Evolutionary conservation across 345 rosid species (phyloP).

Genomic region (Mallotus nudiflorus): DNA sequence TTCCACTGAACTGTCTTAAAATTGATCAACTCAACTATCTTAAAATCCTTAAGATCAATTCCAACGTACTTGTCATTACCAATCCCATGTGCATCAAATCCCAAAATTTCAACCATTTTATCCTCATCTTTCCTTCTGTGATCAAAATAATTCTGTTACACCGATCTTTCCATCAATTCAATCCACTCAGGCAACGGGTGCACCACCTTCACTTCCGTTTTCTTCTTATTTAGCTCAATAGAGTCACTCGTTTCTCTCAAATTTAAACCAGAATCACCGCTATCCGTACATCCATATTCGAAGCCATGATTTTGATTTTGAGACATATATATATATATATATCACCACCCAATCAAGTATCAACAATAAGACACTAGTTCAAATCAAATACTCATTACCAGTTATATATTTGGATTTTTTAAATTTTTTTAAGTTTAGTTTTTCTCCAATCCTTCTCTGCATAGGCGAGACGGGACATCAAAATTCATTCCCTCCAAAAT

Average conservation of each 20-base stretch:
- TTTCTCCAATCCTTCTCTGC: too few relatives aligned
- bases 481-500: too few relatives aligned
- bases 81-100: slow-evolving; percentile 40
- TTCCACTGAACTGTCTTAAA: slow-evolving; percentile 80
- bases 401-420: too few relatives aligned
- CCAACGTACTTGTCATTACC: slow-evolving; percentile 35
- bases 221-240: slow-evolving; percentile 21
- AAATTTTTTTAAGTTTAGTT: too few relatives aligned
- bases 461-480: too few relatives aligned
- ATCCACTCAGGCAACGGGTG: slow-evolving; percentile 99
- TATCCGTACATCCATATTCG: neutral
- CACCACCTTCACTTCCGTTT: slow-evolving; percentile 55
- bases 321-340: too few relatives aligned
- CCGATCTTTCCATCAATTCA: slow-evolving; percentile 82
- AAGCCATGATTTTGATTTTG: slow-evolving; percentile 1
- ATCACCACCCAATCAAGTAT: too few relatives aligned
- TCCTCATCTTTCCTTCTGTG: slow-evolving; percentile 73
- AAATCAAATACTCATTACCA: too few relatives aligned
- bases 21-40: too few relatives aligned
- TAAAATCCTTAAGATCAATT: slow-evolving; percentile 65
- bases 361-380: too few relatives aligned
- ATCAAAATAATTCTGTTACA: slow-evolving; percentile 91
- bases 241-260: neutral
- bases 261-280: neutral
- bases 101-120: slow-evolving; percentile 53